phyloP scores from a whole-genome alignment of 495 filamentous ascomycete species.

The Xanthoparmelia taractica region DNA sequence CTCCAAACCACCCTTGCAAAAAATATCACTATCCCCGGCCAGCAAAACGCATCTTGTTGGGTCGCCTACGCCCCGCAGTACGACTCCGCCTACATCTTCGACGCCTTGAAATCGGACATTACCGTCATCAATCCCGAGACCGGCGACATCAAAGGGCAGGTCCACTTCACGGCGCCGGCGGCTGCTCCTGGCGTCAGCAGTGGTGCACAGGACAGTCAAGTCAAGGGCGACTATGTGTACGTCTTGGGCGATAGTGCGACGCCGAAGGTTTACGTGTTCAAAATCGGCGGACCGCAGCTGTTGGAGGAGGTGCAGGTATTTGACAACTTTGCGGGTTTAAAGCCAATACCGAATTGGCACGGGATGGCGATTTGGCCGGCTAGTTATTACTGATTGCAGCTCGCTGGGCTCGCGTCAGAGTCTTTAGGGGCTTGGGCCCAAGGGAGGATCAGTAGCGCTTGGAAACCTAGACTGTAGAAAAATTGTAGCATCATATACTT shows the following conservation, averaged over 20 bases:
- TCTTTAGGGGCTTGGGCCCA: too few species aligned
- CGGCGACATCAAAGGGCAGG: slow-evolving; percentile 20
- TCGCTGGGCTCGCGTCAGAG: too few species aligned
- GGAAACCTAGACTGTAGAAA: too few species aligned
- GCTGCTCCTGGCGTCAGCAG: too few species aligned
- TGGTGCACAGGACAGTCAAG: slow-evolving; percentile 23
- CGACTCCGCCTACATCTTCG: slow-evolving; percentile 24
- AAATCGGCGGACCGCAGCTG: not conserved
- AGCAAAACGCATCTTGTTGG: too few species aligned
- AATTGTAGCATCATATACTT: too few species aligned
- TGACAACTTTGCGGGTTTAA: slow-evolving; percentile 9
- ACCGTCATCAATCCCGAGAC: slow-evolving; percentile 22
- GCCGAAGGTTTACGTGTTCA: slow-evolving; percentile 17
- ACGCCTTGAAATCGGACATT: slow-evolving; percentile 21
- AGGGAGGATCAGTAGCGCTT: too few species aligned
- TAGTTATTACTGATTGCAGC: too few species aligned
- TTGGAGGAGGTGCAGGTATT: slow-evolving; percentile 26
- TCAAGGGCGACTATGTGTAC: slow-evolving; percentile 25
- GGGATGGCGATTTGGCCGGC: not conserved
- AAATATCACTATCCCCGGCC: slow-evolving; percentile 21
- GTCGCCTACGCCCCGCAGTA: slow-evolving; percentile 21
- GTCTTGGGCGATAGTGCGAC: slow-evolving; percentile 18
- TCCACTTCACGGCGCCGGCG: too few species aligned
- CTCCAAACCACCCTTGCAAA: slow-evolving; percentile 18
- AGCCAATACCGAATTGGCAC: not conserved